A percentile compares a stretch with the other conserved stretches of the same genome.
Evolutionary conservation across 2,329 filamentous ascomycete species (phyloP).

Genomic region (Colletotrichum salicis): DNA sequence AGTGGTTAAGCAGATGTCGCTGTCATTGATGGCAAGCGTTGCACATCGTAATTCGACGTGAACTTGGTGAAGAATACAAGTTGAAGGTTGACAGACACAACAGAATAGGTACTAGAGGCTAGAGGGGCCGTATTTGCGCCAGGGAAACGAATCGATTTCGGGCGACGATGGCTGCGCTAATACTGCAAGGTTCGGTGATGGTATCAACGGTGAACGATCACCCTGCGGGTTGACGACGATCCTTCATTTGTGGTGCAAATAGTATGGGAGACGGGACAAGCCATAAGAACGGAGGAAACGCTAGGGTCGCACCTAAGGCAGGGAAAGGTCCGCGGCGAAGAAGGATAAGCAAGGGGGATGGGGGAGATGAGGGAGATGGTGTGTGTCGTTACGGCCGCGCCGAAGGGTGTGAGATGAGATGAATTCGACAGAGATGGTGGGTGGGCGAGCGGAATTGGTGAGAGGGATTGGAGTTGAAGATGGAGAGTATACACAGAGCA

Average conservation of each 20-base stretch:
- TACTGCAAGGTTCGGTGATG: conserved; percentile 35
- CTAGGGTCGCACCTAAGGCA: conserved; percentile 20
- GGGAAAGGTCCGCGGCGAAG: neutral
- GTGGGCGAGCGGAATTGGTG: neutral
- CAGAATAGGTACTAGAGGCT: neutral
- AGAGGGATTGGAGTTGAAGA: neutral
- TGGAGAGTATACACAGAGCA: neutral
- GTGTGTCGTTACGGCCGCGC: conserved; percentile 10
- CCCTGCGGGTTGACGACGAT: conserved; percentile 34
- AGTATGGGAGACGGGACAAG: conserved; percentile 19
- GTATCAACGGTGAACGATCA: conserved; percentile 34
- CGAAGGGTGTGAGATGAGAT: conserved; percentile 26
- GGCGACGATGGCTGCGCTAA: conserved; percentile 25
- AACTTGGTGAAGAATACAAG: neutral
- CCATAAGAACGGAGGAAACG: conserved; percentile 6
- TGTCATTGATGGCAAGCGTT: conserved; percentile 30
- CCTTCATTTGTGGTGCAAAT: conserved; percentile 32
- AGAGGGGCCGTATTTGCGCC: conserved; percentile 13
- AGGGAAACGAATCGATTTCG: conserved; percentile 18
- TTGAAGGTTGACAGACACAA: neutral
- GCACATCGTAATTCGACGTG: conserved; percentile 14
- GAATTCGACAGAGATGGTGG: neutral
- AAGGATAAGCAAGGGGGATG: conserved; percentile 10
- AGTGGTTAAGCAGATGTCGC: conserved; percentile 6
- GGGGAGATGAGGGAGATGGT: conserved; percentile 3